Evolutionary conservation across 148 eudicot species (phyloP), one percentile per base, ranked within the genome.

Genomic region (Gaultheria prostrata): DNA sequence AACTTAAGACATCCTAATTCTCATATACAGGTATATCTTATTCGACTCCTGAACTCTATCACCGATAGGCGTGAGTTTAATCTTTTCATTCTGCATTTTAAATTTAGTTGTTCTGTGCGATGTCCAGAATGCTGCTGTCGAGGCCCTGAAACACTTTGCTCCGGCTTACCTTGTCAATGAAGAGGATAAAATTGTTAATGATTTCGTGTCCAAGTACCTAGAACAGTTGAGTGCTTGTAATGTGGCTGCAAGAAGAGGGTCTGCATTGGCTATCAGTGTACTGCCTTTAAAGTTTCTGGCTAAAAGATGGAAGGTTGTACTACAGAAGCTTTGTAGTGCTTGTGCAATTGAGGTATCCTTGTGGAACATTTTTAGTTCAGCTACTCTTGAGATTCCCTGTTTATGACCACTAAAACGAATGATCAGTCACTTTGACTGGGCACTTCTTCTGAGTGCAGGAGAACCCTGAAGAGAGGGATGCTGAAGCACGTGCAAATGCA

Each of bases 401-500:
- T 59, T 70, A 7, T 46, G 39, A 70, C 24, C 10, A 10, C 14
- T 32, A 70, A 70, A 49, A 20, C 45, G 65, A 50, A 49, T 24
- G 10, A 71, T 26, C 17, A 4, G 45, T 57, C 73, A 65, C 10
- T 56, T 83, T 57, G 79, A 67, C 72, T 65, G 71, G 56, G 50
- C 57, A 6, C 76, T 30, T 82, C 83, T 86, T 54, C 54, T 28
- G 49, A 81, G 53, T 79, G 85, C 86, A 96, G 99, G 94, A 93
- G 63, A 93, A 92, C 81, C 92, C 94, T 63, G 98, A 94, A 82
- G 97, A 96, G 71, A 91, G 95, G 79, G 99, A 96, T 90, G 99
- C 98, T 85, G 99, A 96, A 92, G 94, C 99, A 81, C 94, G 99
- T 76, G 97, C 93, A 45, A 93, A 90, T 92, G 94, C 99, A 84